Base-by-base conservation (phyloP, 768 basidiomycete genomes). In the Podaxis sp. region DNA sequence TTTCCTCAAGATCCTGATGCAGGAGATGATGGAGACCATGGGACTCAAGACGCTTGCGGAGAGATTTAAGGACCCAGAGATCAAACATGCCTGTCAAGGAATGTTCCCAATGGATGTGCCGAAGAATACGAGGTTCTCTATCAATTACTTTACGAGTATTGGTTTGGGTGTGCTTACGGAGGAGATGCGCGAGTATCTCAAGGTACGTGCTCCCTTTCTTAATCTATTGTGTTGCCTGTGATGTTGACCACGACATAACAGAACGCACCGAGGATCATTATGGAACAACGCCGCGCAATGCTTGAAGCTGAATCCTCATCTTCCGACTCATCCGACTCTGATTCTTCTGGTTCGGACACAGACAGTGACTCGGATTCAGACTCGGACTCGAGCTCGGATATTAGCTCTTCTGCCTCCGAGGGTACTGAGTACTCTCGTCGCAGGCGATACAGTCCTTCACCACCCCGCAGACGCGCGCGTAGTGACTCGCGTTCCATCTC, bases 51-150 rank as follows among this genome's bases (percentile, higher is more conserved):
- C 73, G 38, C 77, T 99, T n/a, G 87, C 88, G 8, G 93, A 95
- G 73, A 79, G 97, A 57, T 96, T 99, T 78, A 88, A 88, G 74
- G 95, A 97, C 62, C 86, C 90, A 7, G 92, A 95, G 68, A 79
- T 98, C 51, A 87, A 79, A 72, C 76, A 79, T 28, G 86, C 85
- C 2, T 93, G 90, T 72, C 80, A 78, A 50, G 86, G 86, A 46
- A 92, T 99, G 89, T 98, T 99, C 87, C 97, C 97, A 0, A 84
- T 89, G 77, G 96, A 98, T 75, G 87, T 95, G 64, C 97, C 97
- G 0, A 97, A 96, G 77, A 91, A 99, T 71, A 99, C 97, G 0
- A 84, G 97, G 58, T 95, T 96, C 72, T 86, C 94, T 2, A 96
- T 96, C 87, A 97, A 97, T 73, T 99, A 99, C 78, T 97, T 98